A percentile compares a stretch with the other conserved stretches of the same genome.
These are phyloP conservation scores for Leccinum uliginosum DNA, from an alignment of 768 basidiomycete species.

Conservation along the genomic window DNA sequence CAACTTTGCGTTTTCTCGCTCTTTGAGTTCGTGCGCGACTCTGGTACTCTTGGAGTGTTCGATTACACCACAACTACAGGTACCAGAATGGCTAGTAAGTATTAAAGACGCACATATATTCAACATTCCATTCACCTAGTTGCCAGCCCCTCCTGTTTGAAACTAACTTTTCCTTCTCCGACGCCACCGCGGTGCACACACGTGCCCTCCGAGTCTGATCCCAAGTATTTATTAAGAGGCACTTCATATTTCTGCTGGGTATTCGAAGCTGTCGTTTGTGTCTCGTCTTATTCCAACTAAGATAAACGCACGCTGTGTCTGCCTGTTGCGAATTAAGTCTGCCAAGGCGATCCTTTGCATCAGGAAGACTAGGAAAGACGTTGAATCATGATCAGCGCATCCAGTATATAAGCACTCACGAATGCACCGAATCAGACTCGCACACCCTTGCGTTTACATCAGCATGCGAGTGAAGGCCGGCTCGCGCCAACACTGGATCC, in stretches of 20 bases:
- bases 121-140: background rate
- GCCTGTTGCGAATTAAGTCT: background rate
- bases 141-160: background rate
- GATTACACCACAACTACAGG: no score
- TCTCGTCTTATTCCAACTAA: constrained; percentile 1
- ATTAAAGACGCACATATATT: background rate
- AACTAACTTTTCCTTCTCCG: background rate
- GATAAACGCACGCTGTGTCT: background rate
- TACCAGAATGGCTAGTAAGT: background rate
- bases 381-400: background rate
- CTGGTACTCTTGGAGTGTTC: background rate
- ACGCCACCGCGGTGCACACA: background rate
- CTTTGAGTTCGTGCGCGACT: background rate
- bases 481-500: background rate
- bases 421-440: background rate
- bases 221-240: constrained; percentile 14
- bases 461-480: background rate
- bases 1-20: background rate
- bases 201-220: background rate
- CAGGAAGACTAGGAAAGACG: constrained; percentile 1
- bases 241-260: constrained; percentile 11
- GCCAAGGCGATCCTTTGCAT: background rate
- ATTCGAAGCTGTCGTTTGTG: background rate
- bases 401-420: constrained; percentile 1
- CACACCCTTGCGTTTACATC: background rate